Evolutionary conservation across 305 asterid genomes (phyloP).

Genomic region (Solanum hybrid): DNA sequence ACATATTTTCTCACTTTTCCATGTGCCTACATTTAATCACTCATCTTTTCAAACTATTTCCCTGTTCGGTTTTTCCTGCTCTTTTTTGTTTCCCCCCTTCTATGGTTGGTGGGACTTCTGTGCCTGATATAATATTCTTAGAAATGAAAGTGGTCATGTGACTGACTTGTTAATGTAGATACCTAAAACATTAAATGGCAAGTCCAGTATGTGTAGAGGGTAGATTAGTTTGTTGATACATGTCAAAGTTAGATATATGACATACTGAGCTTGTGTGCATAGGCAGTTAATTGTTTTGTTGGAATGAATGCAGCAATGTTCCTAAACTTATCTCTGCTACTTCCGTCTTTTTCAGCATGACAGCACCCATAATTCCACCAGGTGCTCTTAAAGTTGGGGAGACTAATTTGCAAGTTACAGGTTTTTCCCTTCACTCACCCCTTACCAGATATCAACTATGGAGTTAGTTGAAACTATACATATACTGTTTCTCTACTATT

Average conservation of each 20-base stretch:
- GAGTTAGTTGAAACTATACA: neutral
- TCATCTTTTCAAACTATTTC: neutral
- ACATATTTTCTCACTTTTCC: neutral
- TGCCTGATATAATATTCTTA: neutral
- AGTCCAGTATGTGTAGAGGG: neutral
- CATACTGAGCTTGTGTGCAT: neutral
- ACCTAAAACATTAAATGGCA: neutral
- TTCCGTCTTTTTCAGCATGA: constrained; percentile 45
- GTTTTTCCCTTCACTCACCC: constrained; percentile 12
- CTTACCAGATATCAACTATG: constrained; percentile 1
- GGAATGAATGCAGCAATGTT: neutral
- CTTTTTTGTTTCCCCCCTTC: neutral
- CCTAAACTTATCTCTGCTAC: neutral
- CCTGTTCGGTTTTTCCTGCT: neutral
- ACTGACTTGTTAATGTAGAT: neutral
- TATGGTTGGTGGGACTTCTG: neutral
- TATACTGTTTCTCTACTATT: neutral
- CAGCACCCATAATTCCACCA: constrained; percentile 89
- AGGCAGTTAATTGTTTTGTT: neutral
- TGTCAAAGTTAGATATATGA: neutral
- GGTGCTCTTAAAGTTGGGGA: constrained; percentile 78
- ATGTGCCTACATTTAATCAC: neutral
- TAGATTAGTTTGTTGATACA: neutral
- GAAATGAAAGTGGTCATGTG: neutral
- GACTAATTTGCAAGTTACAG: constrained; percentile 63